Evolutionary conservation across 2,329 filamentous ascomycete species (phyloP).

Genomic region (Aspergillus ruber): DNA sequence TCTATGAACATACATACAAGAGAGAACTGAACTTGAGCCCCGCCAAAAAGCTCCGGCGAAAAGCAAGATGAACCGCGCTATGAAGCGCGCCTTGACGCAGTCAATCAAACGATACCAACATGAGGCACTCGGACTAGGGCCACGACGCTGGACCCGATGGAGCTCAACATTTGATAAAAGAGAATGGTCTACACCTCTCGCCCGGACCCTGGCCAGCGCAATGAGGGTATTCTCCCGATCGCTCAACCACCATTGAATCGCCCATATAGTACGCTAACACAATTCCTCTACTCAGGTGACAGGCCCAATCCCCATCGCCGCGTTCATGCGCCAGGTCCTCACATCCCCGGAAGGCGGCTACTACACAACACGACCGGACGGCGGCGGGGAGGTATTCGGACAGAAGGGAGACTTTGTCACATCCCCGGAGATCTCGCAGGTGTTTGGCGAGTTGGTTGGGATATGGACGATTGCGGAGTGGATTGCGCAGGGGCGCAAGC

Average conservation of each 20-base stretch:
- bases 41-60: background rate
- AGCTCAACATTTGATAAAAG: constrained; percentile 39
- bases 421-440: constrained; percentile 92
- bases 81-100: constrained; percentile 23
- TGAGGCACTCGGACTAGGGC: constrained; percentile 8
- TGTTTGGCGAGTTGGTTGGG: constrained; percentile 90
- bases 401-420: constrained; percentile 91
- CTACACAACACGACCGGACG: constrained; percentile 69
- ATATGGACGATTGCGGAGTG: constrained; percentile 96
- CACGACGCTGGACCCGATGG: constrained; percentile 17
- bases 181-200: constrained; percentile 87
- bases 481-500: constrained; percentile 78
- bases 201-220: constrained; percentile 77
- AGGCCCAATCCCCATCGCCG: constrained; percentile 82
- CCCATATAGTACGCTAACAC: constrained; percentile 2
- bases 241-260: background rate
- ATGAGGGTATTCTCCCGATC: constrained; percentile 60
- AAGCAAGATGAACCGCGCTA: constrained; percentile 25
- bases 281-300: constrained; percentile 53
- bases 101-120: constrained; percentile 16
- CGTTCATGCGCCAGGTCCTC: constrained; percentile 98
- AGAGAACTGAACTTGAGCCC: background rate
- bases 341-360: constrained; percentile 88
- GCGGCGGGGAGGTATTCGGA: constrained; percentile 82
- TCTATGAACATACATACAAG: background rate